phyloP scores from a whole-genome alignment of 768 basidiomycete species.

The Gautieria morchelliformis region DNA sequence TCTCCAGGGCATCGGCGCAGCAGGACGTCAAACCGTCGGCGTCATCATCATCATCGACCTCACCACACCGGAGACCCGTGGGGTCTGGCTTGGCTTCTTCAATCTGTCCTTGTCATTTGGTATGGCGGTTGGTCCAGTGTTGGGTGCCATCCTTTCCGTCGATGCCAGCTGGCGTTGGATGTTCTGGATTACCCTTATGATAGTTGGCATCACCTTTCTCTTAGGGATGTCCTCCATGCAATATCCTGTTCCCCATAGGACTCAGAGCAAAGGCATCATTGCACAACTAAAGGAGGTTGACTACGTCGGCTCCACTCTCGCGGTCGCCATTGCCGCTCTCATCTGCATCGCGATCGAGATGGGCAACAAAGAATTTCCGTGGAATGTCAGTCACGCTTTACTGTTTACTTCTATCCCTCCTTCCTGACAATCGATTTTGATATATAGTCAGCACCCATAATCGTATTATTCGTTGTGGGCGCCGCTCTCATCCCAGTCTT shows the following conservation, averaged over 20 bases:
- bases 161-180: slow-evolving; percentile 37
- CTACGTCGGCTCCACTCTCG: slow-evolving; percentile 22
- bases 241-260: slow-evolving; percentile 25
- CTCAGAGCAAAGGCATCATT: slow-evolving; percentile 23
- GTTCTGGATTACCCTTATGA: slow-evolving; percentile 32
- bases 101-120: slow-evolving; percentile 30
- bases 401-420: no score
- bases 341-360: slow-evolving; percentile 29
- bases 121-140: slow-evolving; percentile 35
- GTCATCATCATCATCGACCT: slow-evolving; percentile 27
- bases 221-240: slow-evolving; percentile 19
- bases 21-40: slow-evolving; percentile 27
- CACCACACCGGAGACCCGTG: slow-evolving; percentile 26
- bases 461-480: slow-evolving; percentile 21
- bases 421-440: neutral
- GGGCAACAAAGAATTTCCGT: slow-evolving; percentile 28
- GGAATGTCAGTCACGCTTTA: slow-evolving; percentile 19
- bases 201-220: slow-evolving; percentile 22
- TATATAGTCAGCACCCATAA: slow-evolving; percentile 21
- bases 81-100: slow-evolving; percentile 28
- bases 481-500: slow-evolving; percentile 25
- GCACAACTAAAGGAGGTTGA: slow-evolving; percentile 26
- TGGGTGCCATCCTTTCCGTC: slow-evolving; percentile 37
- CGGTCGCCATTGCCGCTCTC: slow-evolving; percentile 24
- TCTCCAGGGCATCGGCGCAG: slow-evolving; percentile 28